A percentile compares a stretch with the other conserved stretches of the same genome.
Evolutionary conservation across 768 basidiomycete genomes (phyloP).

Genomic region (Naganishia friedmannii): DNA sequence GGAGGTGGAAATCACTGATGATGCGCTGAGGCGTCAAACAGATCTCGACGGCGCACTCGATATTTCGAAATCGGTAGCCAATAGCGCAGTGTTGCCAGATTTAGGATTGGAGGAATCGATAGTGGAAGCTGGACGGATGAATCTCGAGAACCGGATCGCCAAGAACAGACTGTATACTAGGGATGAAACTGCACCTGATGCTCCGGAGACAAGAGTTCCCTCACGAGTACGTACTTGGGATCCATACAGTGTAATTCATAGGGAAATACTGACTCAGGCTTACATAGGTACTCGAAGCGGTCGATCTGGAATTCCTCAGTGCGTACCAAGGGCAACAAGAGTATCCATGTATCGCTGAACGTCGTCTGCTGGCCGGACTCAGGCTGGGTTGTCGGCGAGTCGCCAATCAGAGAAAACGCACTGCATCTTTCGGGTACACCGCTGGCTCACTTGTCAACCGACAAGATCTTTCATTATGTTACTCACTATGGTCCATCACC

Average conservation of each 20-base stretch:
- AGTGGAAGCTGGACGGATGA: not conserved
- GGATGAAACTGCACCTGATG: conserved; percentile 16
- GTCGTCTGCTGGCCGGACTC: not conserved
- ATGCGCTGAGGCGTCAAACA: not conserved
- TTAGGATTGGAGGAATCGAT: not conserved
- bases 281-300: not conserved
- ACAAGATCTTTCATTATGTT: conserved; percentile 31
- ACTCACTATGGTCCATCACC: conserved; percentile 29
- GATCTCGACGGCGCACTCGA: conserved; percentile 2
- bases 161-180: conserved; percentile 17
- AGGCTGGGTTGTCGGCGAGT: conserved; percentile 17
- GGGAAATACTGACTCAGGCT: not conserved
- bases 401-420: conserved; percentile 29
- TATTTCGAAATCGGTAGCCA: not conserved
- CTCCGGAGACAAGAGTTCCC: conserved; percentile 3
- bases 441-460: conserved; percentile 27
- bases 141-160: conserved; percentile 1
- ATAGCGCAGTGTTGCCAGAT: not conserved
- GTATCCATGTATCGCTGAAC: not conserved
- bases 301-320: conserved; percentile 9
- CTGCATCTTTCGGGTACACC: conserved; percentile 30
- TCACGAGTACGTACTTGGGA: not conserved
- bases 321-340: not conserved
- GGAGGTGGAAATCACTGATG: not conserved
- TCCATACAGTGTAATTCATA: not conserved